Evolutionary conservation across 2,329 filamentous ascomycete species (phyloP).

Genomic region (Colletotrichum tofieldiae): DNA sequence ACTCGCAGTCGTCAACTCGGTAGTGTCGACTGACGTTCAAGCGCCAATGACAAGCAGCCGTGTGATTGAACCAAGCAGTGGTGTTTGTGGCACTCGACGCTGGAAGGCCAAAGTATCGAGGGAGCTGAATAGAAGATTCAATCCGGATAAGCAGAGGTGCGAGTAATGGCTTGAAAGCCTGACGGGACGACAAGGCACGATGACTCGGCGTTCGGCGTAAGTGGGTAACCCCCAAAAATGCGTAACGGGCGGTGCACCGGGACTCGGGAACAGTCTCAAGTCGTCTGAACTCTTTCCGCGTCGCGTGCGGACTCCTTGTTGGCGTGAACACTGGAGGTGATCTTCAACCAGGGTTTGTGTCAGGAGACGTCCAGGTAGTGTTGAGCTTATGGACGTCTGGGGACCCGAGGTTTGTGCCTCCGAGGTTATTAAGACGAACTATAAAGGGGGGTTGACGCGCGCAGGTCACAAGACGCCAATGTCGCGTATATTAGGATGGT

Average conservation of each 20-base stretch:
- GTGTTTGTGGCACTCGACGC: constrained; percentile 17
- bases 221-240: constrained; percentile 21
- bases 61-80: constrained; percentile 13
- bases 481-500: background rate
- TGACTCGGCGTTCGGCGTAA: constrained; percentile 23
- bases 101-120: constrained; percentile 1
- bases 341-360: constrained; percentile 41
- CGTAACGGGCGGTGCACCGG: constrained; percentile 38
- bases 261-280: constrained; percentile 41
- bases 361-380: constrained; percentile 33
- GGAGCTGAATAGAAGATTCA: background rate
- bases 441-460: constrained; percentile 21
- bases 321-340: constrained; percentile 28
- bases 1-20: constrained; percentile 18
- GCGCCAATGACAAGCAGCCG: constrained; percentile 15
- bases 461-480: constrained; percentile 1
- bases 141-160: background rate
- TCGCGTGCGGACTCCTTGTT: constrained; percentile 14
- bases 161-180: constrained; percentile 4
- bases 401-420: constrained; percentile 8
- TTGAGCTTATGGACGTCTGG: constrained; percentile 21
- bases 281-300: constrained; percentile 33
- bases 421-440: constrained; percentile 23
- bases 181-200: constrained; percentile 15
- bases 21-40: background rate